Evolutionary conservation across 1,139 yeast genomes (phyloP).

Genomic region (Kodamaea anthophila): DNA sequence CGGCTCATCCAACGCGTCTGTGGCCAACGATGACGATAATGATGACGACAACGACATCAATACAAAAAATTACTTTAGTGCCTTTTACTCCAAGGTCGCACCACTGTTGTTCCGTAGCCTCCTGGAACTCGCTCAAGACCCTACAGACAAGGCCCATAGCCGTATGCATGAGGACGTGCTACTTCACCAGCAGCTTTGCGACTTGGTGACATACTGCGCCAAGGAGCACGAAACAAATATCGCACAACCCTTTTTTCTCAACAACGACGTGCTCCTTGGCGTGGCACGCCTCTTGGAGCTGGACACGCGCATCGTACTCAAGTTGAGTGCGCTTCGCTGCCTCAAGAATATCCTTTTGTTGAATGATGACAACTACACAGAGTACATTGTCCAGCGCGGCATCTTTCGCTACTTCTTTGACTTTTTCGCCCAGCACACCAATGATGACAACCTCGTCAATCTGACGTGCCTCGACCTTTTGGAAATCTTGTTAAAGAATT

Average conservation of each 20-base stretch:
- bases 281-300: slow-evolving; percentile 40
- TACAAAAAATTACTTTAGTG: slow-evolving; percentile 47
- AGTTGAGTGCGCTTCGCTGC: slow-evolving; percentile 62
- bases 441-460: slow-evolving; percentile 58
- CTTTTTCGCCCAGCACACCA: slow-evolving; percentile 45
- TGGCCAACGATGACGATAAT: slow-evolving; percentile 8
- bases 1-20: slow-evolving; percentile 9
- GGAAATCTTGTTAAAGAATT: slow-evolving; percentile 40
- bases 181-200: slow-evolving; percentile 63
- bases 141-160: slow-evolving; percentile 8
- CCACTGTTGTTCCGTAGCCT: slow-evolving; percentile 50
- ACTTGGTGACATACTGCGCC: slow-evolving; percentile 59
- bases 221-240: slow-evolving; percentile 52
- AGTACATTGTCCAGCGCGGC: slow-evolving; percentile 51
- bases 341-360: slow-evolving; percentile 51
- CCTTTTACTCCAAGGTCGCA: slow-evolving; percentile 61
- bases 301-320: slow-evolving; percentile 41
- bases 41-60: slow-evolving; percentile 35
- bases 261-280: slow-evolving; percentile 49
- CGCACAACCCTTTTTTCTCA: slow-evolving; percentile 58
- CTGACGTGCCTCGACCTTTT: slow-evolving; percentile 74
- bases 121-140: slow-evolving; percentile 19
- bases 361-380: slow-evolving; percentile 56
- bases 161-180: slow-evolving; percentile 26
- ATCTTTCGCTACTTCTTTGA: slow-evolving; percentile 47